Conservation (phyloP, 495 filamentous ascomycete genomes). For the Rusavskia elegans region DNA sequence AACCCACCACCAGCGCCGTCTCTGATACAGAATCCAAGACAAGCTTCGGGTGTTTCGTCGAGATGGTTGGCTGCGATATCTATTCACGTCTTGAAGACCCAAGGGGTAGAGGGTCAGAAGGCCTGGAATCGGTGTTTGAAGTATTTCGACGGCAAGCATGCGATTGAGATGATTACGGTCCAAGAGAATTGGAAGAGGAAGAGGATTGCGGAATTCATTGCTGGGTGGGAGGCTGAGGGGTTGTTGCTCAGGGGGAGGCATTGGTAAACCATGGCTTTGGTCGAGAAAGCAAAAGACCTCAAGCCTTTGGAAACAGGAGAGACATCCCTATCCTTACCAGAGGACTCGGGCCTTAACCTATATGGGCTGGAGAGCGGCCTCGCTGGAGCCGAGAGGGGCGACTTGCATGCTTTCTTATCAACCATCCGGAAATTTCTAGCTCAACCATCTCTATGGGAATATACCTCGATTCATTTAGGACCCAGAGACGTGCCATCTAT, state of each 20-base stretch:
- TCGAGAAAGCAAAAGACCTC: background rate
- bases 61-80: slow-evolving; percentile 61
- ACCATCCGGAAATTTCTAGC: no score
- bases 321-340: no score
- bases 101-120: slow-evolving; percentile 12
- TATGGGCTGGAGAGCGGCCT: no score
- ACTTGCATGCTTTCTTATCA: no score
- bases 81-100: slow-evolving; percentile 30
- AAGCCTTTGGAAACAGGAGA: no score
- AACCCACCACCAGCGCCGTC: slow-evolving; percentile 13
- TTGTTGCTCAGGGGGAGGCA: slow-evolving; percentile 8
- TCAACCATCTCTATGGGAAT: no score
- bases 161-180: slow-evolving; percentile 72
- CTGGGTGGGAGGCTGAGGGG: slow-evolving; percentile 36
- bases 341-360: no score
- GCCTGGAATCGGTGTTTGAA: slow-evolving; percentile 35
- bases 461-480: no score
- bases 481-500: no score
- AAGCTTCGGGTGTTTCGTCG: slow-evolving; percentile 44
- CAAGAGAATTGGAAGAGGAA: slow-evolving; percentile 75
- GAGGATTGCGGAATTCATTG: slow-evolving; percentile 53
- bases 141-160: slow-evolving; percentile 78
- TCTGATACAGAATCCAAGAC: slow-evolving; percentile 36
- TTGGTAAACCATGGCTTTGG: slow-evolving; percentile 3
- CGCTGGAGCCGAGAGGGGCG: no score